Conservation (phyloP, 176 grass and related monocot species). For the Triticum urartu region DNA sequence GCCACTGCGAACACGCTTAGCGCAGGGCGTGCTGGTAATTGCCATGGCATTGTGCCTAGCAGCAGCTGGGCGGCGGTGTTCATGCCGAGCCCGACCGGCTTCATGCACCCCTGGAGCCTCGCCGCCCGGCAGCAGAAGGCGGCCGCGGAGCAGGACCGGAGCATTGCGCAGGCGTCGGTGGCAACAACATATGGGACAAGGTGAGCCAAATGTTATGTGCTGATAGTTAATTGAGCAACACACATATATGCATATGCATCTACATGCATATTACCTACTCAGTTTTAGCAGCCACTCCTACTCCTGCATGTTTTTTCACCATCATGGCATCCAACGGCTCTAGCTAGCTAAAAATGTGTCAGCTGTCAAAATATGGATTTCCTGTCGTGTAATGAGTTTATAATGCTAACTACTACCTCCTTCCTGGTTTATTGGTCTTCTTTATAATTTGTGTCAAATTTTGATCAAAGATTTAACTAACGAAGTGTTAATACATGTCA, state of each 20-base stretch:
- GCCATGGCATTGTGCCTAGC: not conserved
- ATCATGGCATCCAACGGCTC: not conserved
- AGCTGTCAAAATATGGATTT: not conserved
- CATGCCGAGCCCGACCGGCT: conserved; percentile 48
- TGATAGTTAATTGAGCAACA: not conserved
- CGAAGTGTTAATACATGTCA: too few species aligned
- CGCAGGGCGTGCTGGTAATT: not conserved
- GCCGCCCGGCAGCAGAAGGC: conserved; percentile 94
- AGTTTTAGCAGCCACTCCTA: not conserved
- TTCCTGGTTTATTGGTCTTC: too few species aligned
- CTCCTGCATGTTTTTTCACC: not conserved
- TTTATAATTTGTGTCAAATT: too few species aligned
- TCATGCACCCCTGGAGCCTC: conserved; percentile 91
- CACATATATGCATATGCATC: not conserved
- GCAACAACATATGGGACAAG: conserved; percentile 10
- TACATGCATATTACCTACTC: not conserved
- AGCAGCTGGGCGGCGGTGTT: conserved; percentile 26
- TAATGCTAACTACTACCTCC: not conserved
- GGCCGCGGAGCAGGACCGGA: conserved; percentile 56
- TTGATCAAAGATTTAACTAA: too few species aligned
- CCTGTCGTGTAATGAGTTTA: not conserved
- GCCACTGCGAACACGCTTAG: not conserved
- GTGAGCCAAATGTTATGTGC: conserved; percentile 10
- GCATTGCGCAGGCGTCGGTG: not conserved
- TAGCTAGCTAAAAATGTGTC: not conserved